Conservation (phyloP, 352 stramenopile genomes). For the Albugo laibachii region DNA sequence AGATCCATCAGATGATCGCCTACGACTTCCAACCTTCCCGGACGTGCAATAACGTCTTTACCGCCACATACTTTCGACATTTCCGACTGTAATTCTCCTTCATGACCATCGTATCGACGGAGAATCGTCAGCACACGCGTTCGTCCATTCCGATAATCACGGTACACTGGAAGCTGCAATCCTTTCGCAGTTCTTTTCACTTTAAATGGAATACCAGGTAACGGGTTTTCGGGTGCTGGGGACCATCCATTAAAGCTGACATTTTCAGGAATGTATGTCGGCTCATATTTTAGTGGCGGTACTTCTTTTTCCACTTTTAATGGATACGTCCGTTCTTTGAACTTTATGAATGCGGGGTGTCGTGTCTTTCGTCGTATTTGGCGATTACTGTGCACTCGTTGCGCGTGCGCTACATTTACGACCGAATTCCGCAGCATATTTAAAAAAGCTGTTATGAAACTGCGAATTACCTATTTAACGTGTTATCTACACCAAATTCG, state of each 20-base stretch:
- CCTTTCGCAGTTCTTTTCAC: constrained; percentile 68
- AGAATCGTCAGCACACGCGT: constrained; percentile 76
- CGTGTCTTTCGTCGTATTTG: constrained; percentile 69
- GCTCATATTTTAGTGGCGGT: constrained; percentile 61
- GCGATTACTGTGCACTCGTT: constrained; percentile 67
- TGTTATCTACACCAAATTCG: constrained; percentile 30
- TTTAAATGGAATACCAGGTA: constrained; percentile 42
- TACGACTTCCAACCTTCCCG: constrained; percentile 54
- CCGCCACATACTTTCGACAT: constrained; percentile 74
- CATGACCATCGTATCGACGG: constrained; percentile 59
- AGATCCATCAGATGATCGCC: constrained; percentile 47
- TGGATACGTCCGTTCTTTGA: constrained; percentile 37
- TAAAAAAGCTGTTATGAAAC: too few relatives aligned
- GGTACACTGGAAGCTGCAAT: constrained; percentile 71
- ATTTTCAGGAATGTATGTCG: constrained; percentile 55
- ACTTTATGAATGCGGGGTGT: constrained; percentile 48
- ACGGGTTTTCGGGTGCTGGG: constrained; percentile 35
- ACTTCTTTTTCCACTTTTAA: constrained; percentile 19
- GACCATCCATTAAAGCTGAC: constrained; percentile 82
- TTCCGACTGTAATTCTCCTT: constrained; percentile 48
- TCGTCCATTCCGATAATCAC: constrained; percentile 67
- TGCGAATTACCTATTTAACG: too few relatives aligned
- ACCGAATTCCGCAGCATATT: too few relatives aligned
- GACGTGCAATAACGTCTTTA: constrained; percentile 43
- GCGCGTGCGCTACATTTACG: too few relatives aligned